Evolutionary conservation across 1,284 basidiomycete genomes (phyloP).

Genomic region (Sanghuangporus weigelae): DNA sequence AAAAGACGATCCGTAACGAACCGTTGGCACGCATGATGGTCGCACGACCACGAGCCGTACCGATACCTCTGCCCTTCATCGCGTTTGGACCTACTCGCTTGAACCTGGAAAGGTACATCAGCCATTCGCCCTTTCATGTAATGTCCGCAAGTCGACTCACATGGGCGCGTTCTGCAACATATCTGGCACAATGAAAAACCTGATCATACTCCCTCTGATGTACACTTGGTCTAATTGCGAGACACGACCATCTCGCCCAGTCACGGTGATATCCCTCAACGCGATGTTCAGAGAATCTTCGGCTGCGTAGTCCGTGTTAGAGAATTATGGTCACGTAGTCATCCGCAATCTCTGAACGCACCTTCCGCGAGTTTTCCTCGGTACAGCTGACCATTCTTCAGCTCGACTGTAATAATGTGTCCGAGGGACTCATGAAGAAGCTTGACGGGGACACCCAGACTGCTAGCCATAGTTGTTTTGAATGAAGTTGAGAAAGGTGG

Average conservation of each 20-base stretch:
- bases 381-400: slow-evolving; percentile 97
- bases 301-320: slow-evolving; percentile 47
- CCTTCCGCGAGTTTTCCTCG: slow-evolving; percentile 97
- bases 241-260: slow-evolving; percentile 95
- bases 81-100: slow-evolving; percentile 98
- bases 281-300: slow-evolving; percentile 99
- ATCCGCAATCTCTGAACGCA: slow-evolving; percentile 27
- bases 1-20: slow-evolving; percentile 37
- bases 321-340: slow-evolving; percentile 15
- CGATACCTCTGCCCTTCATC: slow-evolving; percentile 98
- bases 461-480: slow-evolving; percentile 35
- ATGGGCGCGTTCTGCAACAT: slow-evolving; percentile 99
- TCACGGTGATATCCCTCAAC: slow-evolving; percentile 95
- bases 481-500: background rate
- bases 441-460: slow-evolving; percentile 89
- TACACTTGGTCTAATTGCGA: slow-evolving; percentile 99
- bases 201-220: slow-evolving; percentile 95
- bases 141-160: slow-evolving; percentile 45
- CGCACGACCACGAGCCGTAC: slow-evolving; percentile 92
- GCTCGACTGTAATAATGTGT: slow-evolving; percentile 95
- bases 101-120: slow-evolving; percentile 61
- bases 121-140: slow-evolving; percentile 9
- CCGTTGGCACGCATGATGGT: slow-evolving; percentile 80
- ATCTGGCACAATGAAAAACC: slow-evolving; percentile 99
- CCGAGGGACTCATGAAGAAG: slow-evolving; percentile 92